phyloP scores from a whole-genome alignment of 345 rosid species.

The Pistacia integerrima region DNA sequence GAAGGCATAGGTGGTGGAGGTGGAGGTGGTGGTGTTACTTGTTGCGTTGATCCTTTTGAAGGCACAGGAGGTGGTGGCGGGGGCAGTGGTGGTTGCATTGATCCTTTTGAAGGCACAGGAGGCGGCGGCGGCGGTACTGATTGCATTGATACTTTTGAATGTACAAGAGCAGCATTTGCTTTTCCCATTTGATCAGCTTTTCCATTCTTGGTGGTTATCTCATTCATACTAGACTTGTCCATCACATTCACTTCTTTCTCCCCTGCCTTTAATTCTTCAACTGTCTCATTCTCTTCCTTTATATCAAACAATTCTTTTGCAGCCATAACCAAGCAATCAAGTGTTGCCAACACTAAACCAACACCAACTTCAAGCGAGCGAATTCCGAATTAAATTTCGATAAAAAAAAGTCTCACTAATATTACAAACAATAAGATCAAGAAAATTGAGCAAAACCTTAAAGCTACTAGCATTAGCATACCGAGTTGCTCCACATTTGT shows the following conservation, averaged over 20 bases:
- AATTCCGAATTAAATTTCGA: not conserved
- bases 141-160: not conserved
- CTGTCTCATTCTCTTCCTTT: constrained; percentile 27
- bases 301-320: constrained; percentile 30
- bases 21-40: not conserved
- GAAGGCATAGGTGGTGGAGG: constrained; percentile 20
- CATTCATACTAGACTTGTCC: not conserved
- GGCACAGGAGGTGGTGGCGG: constrained; percentile 6
- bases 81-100: not conserved
- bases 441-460: not conserved
- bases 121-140: not conserved
- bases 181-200: not conserved
- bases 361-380: constrained; percentile 27
- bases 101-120: constrained; percentile 14
- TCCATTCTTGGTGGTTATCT: not conserved
- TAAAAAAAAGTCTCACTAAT: not conserved
- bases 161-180: not conserved
- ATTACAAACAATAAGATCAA: not conserved
- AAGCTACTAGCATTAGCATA: not conserved
- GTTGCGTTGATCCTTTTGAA: constrained; percentile 13
- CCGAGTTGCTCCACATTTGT: constrained; percentile 13
- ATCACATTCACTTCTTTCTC: constrained; percentile 1
- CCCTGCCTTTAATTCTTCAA: not conserved
- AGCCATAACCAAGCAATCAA: constrained; percentile 32
- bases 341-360: constrained; percentile 37